Percentiles rank a stretch among this genome's conserved stretches.
Evolutionary conservation across 345 rosid genomes (phyloP).

Genomic region (Ceriops decandra): DNA sequence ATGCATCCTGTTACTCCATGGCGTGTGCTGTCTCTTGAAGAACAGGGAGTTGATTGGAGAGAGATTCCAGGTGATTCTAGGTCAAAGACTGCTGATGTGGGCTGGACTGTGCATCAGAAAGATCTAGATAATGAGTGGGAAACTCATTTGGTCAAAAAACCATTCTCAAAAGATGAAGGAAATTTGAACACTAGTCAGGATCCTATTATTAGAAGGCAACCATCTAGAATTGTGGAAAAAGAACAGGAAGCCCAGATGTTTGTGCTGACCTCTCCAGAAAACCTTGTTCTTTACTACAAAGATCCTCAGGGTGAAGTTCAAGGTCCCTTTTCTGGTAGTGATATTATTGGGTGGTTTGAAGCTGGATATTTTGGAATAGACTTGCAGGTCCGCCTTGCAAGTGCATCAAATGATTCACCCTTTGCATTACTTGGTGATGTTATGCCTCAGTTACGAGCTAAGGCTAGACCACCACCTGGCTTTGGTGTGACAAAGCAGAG

Average conservation of each 20-base stretch:
- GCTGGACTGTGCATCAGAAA: slow-evolving; percentile 50
- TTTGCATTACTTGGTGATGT: slow-evolving; percentile 84
- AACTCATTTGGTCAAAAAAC: slow-evolving; percentile 35
- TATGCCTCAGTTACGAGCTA: slow-evolving; percentile 95
- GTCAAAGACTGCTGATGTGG: slow-evolving; percentile 42
- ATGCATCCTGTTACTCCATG: slow-evolving; percentile 41
- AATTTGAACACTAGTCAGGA: slow-evolving; percentile 54
- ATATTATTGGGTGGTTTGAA: slow-evolving; percentile 97
- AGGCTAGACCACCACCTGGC: slow-evolving; percentile 97
- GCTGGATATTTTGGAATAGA: slow-evolving; percentile 96
- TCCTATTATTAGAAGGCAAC: slow-evolving; percentile 52
- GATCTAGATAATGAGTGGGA: slow-evolving; percentile 44
- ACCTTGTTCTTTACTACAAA: slow-evolving; percentile 65
- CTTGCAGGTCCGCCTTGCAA: slow-evolving; percentile 64
- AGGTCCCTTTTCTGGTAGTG: slow-evolving; percentile 88
- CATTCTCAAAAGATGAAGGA: slow-evolving; percentile 50
- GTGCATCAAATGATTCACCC: slow-evolving; percentile 66
- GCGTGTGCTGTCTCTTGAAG: slow-evolving; percentile 53
- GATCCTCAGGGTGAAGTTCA: slow-evolving; percentile 95
- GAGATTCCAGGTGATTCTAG: slow-evolving; percentile 46
- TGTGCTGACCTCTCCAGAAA: slow-evolving; percentile 62
- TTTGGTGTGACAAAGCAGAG: slow-evolving; percentile 65
- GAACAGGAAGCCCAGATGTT: slow-evolving; percentile 69
- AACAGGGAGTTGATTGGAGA: slow-evolving; percentile 42
- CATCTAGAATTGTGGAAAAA: slow-evolving; percentile 55